Conservation (phyloP, 2,329 filamentous ascomycete species). For the Botryotinia narcissicola region DNA sequence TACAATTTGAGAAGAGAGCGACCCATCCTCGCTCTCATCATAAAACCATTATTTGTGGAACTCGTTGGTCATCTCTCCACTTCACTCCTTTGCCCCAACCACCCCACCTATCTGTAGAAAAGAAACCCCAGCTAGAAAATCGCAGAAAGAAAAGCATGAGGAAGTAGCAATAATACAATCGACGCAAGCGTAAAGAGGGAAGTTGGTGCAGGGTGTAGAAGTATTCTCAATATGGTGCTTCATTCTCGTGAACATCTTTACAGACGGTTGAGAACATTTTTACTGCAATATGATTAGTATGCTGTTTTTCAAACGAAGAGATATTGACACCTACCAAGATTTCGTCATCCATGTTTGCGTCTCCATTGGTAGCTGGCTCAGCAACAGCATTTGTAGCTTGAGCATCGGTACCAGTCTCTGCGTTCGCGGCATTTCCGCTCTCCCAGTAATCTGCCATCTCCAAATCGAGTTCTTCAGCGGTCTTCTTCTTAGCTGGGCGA, state of each 20-base stretch:
- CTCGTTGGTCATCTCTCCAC: conserved; percentile 4
- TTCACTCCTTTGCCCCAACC: not conserved
- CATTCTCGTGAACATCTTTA: not conserved
- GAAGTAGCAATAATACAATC: conserved; percentile 22
- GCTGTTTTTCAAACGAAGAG: too few relatives aligned
- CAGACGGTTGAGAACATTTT: not conserved
- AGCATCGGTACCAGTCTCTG: conserved; percentile 48
- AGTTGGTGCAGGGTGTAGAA: not conserved
- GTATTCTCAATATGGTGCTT: not conserved
- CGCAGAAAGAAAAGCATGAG: conserved; percentile 12
- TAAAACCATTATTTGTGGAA: conserved; percentile 13
- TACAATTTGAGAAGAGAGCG: conserved; percentile 18
- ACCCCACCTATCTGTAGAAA: conserved; percentile 11
- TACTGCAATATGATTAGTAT: not conserved
- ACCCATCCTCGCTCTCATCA: conserved; percentile 12
- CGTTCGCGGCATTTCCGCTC: conserved; percentile 46
- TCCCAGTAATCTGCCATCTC: conserved; percentile 97
- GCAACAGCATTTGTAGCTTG: conserved; percentile 48
- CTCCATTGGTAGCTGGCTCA: conserved; percentile 42
- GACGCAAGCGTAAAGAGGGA: conserved; percentile 10
- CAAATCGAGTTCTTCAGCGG: conserved; percentile 88
- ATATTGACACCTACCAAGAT: conserved; percentile 42
- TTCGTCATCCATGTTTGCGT: conserved; percentile 66
- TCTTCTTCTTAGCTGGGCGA: conserved; percentile 80
- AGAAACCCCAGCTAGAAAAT: conserved; percentile 14